These are phyloP conservation scores for Tetrastigma voinierianum DNA, from an alignment of 164 flowering plant species.

Conservation along the genomic window DNA sequence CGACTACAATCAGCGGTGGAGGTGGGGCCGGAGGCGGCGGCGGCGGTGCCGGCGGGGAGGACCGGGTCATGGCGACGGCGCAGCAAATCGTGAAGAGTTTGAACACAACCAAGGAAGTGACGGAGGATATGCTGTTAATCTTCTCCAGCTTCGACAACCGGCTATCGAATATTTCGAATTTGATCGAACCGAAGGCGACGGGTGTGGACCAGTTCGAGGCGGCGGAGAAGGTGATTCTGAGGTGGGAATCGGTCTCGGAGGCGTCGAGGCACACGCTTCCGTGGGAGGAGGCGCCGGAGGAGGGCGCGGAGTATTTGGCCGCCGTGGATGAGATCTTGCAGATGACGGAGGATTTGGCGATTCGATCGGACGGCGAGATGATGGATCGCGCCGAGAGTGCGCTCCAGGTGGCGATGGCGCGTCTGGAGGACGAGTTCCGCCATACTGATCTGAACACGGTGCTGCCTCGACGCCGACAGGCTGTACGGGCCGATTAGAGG, in stretches of 20 bases:
- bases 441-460: constrained; percentile 34
- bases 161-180: constrained; percentile 26
- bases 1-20: constrained; percentile 14
- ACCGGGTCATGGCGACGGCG: constrained; percentile 38
- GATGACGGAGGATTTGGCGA: constrained; percentile 17
- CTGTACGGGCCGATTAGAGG: constrained; percentile 61
- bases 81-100: constrained; percentile 46
- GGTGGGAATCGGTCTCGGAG: constrained; percentile 16
- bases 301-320: constrained; percentile 30
- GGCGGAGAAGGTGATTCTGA: constrained; percentile 38
- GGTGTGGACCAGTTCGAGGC: constrained; percentile 19
- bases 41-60: constrained; percentile 23
- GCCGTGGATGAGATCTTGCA: constrained; percentile 37
- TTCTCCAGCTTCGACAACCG: constrained; percentile 47
- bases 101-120: constrained; percentile 35
- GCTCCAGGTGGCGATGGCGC: constrained; percentile 42
- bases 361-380: constrained; percentile 14
- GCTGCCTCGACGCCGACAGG: constrained; percentile 47
- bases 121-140: constrained; percentile 40
- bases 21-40: constrained; percentile 21
- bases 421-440: constrained; percentile 46
- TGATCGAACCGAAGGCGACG: constrained; percentile 11
- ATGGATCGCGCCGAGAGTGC: constrained; percentile 38
- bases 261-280: constrained; percentile 11
- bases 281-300: constrained; percentile 33